These are phyloP conservation scores for Xylaria palmicola DNA, from an alignment of 495 filamentous ascomycete species.

Conservation along the genomic window DNA sequence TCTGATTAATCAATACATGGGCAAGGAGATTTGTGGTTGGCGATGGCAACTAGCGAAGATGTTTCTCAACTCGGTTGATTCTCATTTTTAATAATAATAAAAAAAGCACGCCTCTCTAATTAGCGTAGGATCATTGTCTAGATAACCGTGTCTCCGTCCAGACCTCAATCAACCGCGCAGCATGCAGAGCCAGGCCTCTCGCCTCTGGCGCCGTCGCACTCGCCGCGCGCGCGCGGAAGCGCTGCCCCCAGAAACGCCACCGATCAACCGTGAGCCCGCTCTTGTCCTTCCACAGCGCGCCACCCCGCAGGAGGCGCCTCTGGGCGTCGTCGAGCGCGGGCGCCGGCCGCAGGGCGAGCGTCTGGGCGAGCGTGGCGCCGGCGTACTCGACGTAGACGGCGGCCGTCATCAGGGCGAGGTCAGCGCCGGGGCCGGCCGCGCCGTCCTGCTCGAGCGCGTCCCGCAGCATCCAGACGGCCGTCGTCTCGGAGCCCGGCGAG, in stretches of 20 bases:
- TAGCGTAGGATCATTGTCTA: neutral
- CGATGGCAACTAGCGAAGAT: too few relatives aligned
- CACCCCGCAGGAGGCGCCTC: constrained; percentile 15
- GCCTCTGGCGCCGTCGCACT: constrained; percentile 16
- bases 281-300: constrained; percentile 19
- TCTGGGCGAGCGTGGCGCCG: constrained; percentile 21
- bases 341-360: constrained; percentile 12
- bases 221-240: constrained; percentile 21
- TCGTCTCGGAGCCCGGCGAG: constrained; percentile 1
- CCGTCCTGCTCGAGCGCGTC: constrained; percentile 20
- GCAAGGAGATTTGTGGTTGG: too few relatives aligned
- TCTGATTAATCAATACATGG: too few relatives aligned
- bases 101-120: neutral
- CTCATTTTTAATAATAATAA: too few relatives aligned
- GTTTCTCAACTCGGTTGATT: too few relatives aligned
- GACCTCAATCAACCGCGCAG: constrained; percentile 26
- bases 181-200: constrained; percentile 19
- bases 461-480: constrained; percentile 27
- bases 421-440: neutral
- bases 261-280: constrained; percentile 20
- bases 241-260: constrained; percentile 25
- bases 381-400: constrained; percentile 30
- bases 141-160: constrained; percentile 21
- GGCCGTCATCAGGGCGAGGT: constrained; percentile 15
- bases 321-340: constrained; percentile 16